Percentiles rank a stretch among this genome's conserved stretches.
Conservation (phyloP, 805 yeast species). For the Zygotorulaspora sp. region DNA sequence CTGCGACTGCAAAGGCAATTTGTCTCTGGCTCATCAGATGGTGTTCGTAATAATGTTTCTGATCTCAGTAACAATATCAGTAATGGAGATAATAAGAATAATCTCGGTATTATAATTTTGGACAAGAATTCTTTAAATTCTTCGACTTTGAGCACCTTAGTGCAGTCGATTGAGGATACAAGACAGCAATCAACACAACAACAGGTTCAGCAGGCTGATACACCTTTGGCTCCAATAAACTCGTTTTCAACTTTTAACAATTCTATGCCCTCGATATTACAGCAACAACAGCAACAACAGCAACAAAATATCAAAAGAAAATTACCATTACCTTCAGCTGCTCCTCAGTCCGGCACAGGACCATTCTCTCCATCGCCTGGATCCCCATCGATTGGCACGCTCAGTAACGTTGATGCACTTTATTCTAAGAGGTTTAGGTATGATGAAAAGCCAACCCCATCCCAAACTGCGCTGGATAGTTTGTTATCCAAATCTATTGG, state of each 20-base stretch:
- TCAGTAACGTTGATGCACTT: slow-evolving; percentile 17
- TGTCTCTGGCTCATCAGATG: slow-evolving; percentile 11
- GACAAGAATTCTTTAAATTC: slow-evolving; percentile 26
- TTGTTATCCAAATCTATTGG: slow-evolving; percentile 26
- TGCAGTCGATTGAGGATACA: slow-evolving; percentile 21
- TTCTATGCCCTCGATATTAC: slow-evolving; percentile 8
- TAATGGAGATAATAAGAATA: slow-evolving; percentile 2
- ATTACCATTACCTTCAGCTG: slow-evolving; percentile 13
- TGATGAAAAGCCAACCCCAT: slow-evolving; percentile 30
- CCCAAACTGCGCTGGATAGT: slow-evolving; percentile 32
- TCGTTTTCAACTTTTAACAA: slow-evolving; percentile 15
- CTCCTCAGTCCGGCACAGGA: slow-evolving; percentile 9
- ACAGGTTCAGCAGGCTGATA: slow-evolving; percentile 9
- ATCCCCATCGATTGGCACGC: slow-evolving; percentile 4
- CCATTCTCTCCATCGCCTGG: slow-evolving; percentile 22
- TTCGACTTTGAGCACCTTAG: slow-evolving; percentile 19
- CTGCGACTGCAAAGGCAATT: slow-evolving; percentile 26
- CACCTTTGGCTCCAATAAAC: slow-evolving; percentile 18
- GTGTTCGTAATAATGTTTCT: slow-evolving; percentile 1
- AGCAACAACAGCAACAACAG: slow-evolving; percentile 8
- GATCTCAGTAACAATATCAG: slow-evolving; percentile 2
- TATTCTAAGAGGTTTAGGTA: slow-evolving; percentile 21
- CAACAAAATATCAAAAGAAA: slow-evolving; percentile 9
- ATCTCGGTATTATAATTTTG: slow-evolving; percentile 18
- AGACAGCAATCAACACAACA: slow-evolving; percentile 5